Evolutionary conservation across 768 basidiomycete genomes (phyloP).

Genomic region (Psilocybe sp.): DNA sequence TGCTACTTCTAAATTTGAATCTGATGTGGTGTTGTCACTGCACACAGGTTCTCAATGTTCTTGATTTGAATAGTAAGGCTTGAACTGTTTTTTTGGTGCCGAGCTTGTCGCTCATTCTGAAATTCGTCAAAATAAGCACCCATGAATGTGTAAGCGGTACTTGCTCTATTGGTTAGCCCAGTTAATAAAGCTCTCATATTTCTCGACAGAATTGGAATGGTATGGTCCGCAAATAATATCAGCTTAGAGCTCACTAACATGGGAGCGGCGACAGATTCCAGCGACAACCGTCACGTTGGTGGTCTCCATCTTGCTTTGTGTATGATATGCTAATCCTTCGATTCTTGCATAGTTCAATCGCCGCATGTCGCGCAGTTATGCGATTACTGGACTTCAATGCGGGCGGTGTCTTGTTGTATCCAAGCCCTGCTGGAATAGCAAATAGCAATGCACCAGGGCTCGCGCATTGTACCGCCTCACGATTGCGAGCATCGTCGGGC

Average conservation of each 20-base stretch:
- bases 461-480: slow-evolving; percentile 23
- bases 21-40: neutral
- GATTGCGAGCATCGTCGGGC: slow-evolving; percentile 24
- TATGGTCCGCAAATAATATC: slow-evolving; percentile 27
- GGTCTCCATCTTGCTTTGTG: neutral
- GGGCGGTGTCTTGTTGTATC: slow-evolving; percentile 44
- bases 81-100: too few relatives aligned
- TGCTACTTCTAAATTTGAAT: neutral
- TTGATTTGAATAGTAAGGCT: slow-evolving; percentile 56
- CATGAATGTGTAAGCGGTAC: slow-evolving; percentile 58
- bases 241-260: too few relatives aligned
- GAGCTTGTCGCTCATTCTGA: too few relatives aligned
- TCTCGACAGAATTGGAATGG: slow-evolving; percentile 52
- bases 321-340: neutral
- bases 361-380: slow-evolving; percentile 68
- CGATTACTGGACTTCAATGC: slow-evolving; percentile 56
- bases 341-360: slow-evolving; percentile 41
- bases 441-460: slow-evolving; percentile 27
- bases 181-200: neutral
- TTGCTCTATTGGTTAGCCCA: neutral
- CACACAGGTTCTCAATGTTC: slow-evolving; percentile 47
- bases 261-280: slow-evolving; percentile 43
- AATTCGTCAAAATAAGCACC: slow-evolving; percentile 31
- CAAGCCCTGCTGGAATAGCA: slow-evolving; percentile 35
- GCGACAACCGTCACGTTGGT: slow-evolving; percentile 63